These are phyloP conservation scores for Dryas octopetala DNA, from an alignment of 306 rosid species.

Conservation along the genomic window DNA sequence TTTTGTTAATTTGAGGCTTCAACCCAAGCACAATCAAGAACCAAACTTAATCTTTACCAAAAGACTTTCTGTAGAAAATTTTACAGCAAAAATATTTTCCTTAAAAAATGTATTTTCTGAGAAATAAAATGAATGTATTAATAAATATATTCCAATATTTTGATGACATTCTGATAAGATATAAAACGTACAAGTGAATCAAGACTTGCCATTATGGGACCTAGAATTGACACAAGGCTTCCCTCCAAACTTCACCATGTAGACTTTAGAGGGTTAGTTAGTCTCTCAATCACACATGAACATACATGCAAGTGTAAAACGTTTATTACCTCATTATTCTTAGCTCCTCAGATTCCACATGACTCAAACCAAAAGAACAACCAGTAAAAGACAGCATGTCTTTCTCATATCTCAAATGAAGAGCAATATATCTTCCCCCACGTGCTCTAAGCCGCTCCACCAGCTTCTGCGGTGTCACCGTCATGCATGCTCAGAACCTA, in stretches of 20 bases:
- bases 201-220: not conserved
- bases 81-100: not conserved
- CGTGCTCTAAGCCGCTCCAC: slow-evolving; percentile 85
- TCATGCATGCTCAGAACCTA: slow-evolving; percentile 97
- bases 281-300: not conserved
- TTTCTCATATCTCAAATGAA: slow-evolving; percentile 92
- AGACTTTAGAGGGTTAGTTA: not conserved
- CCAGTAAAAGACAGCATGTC: slow-evolving; percentile 97
- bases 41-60: not conserved
- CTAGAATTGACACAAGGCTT: not conserved
- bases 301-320: not conserved
- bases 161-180: not conserved
- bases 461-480: slow-evolving; percentile 96
- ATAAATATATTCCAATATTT: not conserved
- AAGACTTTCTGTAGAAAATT: not conserved
- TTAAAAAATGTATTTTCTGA: not conserved
- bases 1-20: not conserved
- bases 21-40: not conserved
- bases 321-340: slow-evolving; percentile 74
- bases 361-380: slow-evolving; percentile 76
- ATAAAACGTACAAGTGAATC: not conserved
- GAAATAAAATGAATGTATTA: not conserved
- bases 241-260: not conserved
- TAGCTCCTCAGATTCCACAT: slow-evolving; percentile 82
- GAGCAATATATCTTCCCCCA: slow-evolving; percentile 85